Evolutionary conservation across 108 stramenopile species (phyloP).

Genomic region (Schizochytrium sp.): DNA sequence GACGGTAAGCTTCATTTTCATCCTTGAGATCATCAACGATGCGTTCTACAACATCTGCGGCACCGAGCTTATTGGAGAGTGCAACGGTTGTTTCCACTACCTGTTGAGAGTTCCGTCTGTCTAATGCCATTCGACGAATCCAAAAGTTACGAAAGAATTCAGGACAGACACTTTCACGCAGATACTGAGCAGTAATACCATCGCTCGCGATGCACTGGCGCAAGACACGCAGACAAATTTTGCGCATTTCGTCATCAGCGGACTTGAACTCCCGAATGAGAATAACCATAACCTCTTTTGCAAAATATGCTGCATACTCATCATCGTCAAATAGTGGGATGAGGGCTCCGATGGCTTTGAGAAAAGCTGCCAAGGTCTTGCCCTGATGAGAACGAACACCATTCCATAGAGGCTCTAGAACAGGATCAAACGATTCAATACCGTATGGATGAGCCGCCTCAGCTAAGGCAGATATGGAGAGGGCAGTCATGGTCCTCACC

Average conservation of each 20-base stretch:
- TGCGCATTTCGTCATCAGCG: conserved; percentile 96
- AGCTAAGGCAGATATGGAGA: conserved; percentile 94
- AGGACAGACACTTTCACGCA: conserved; percentile 93
- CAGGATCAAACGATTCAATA: conserved; percentile 98
- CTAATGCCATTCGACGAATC: conserved; percentile 98
- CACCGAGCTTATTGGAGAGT: conserved; percentile 97
- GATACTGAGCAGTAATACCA: conserved; percentile 96
- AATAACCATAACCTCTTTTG: conserved; percentile 97
- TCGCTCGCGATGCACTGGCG: conserved; percentile 98
- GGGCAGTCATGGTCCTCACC: conserved; percentile 94
- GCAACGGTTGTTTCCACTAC: conserved; percentile 98
- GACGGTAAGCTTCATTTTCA: conserved; percentile 96
- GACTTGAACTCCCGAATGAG: conserved; percentile 95
- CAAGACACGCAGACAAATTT: conserved; percentile 97
- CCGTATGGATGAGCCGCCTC: conserved; percentile 98
- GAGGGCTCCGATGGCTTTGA: conserved; percentile 97
- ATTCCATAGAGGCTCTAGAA: conserved; percentile 97
- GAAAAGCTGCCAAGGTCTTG: conserved; percentile 95
- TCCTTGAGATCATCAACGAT: conserved; percentile 99
- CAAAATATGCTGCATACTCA: conserved; percentile 99
- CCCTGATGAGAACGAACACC: conserved; percentile 96
- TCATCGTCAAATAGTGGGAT: conserved; percentile 98
- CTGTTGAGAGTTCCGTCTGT: conserved; percentile 95
- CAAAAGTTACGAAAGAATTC: conserved; percentile 98
- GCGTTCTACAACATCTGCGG: conserved; percentile 89